Percentiles rank a stretch among this genome's conserved stretches.
These are phyloP conservation scores for Saccharomycopsis crataegensis DNA, from an alignment of 1,139 yeast species.

Conservation along the genomic window DNA sequence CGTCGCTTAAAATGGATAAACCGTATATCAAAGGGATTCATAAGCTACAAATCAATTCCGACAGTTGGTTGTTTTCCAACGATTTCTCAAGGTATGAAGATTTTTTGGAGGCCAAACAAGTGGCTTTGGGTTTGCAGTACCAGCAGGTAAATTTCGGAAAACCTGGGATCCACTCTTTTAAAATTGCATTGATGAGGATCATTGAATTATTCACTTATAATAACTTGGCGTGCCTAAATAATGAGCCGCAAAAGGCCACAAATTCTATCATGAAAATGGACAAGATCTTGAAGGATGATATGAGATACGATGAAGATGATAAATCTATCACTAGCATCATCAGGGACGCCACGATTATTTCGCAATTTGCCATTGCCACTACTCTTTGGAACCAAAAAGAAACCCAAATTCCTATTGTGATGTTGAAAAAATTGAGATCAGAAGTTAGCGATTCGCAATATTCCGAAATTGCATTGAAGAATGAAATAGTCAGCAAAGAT, in stretches of 20 bases:
- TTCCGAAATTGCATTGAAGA: slow-evolving; percentile 22
- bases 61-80: slow-evolving; percentile 19
- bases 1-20: not conserved
- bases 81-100: slow-evolving; percentile 36
- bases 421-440: slow-evolving; percentile 30
- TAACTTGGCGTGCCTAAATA: slow-evolving; percentile 31
- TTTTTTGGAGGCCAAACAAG: slow-evolving; percentile 35
- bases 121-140: not conserved
- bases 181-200: not conserved
- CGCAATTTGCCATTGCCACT: slow-evolving; percentile 43
- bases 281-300: slow-evolving; percentile 28
- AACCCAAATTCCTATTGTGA: slow-evolving; percentile 44
- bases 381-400: slow-evolving; percentile 56
- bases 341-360: slow-evolving; percentile 25
- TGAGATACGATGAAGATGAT: not conserved
- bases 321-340: slow-evolving; percentile 13
- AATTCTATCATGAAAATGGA: slow-evolving; percentile 43
- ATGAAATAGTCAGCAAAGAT: slow-evolving; percentile 28
- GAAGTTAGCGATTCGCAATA: not conserved
- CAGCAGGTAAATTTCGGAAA: not conserved
- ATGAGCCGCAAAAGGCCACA: slow-evolving; percentile 41
- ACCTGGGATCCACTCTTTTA: not conserved
- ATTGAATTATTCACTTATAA: slow-evolving; percentile 38
- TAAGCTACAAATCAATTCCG: not conserved
- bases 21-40: not conserved